Evolutionary conservation across 2,329 filamentous ascomycete species (phyloP), one percentile per base, ranked within the genome.

Genomic region (Pseudocercospora ulei): DNA sequence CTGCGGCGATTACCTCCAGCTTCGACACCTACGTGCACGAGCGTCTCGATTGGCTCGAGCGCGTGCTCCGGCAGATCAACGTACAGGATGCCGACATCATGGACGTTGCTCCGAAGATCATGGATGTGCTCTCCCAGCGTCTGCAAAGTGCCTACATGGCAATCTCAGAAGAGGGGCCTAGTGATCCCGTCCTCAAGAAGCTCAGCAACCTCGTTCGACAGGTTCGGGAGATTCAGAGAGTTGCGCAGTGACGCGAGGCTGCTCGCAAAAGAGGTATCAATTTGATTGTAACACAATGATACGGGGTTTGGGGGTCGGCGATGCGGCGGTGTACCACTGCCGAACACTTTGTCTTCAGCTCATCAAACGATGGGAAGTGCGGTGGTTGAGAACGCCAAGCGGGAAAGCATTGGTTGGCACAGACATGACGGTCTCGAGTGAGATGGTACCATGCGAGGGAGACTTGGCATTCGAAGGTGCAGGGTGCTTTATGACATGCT

Each of bases 1-100:
- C 71, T 36, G 73, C 74, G 13, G 74, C 75, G n/a, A 70, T 78
- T 16, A 76, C 73, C 2, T 67, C 70, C 2, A 66, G 67, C 28
- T 61, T 78, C 40, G 63, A 70, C 18, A 70, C 67, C 6, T 70
- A 74, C 44, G 56, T 72, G 16, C 53, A 60, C 20, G 64, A 72
- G 55, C 72, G 76, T 41, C 65, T 80, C 8, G 58, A 66, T 13
- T 80, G 75, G 75, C 64, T 79, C 16, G 66, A 70, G 34, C 63
- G 66, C 35, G 71, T 75, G 7, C 62, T 79, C 38, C 59, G 62
- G 45, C 66, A 64, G 34, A 68, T 78, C 36, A 65, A 78, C 52
- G 41, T 51, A 17, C 37, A 49, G 24, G 55, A 61, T 35, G 35
- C 46, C 8, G 73, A 77, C 30, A 68, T 76, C 39, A 62, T 59